Evolutionary conservation across 306 rosid species (phyloP), one percentile per base, ranked within the genome.

Genomic region (Ceratonia siliqua): DNA sequence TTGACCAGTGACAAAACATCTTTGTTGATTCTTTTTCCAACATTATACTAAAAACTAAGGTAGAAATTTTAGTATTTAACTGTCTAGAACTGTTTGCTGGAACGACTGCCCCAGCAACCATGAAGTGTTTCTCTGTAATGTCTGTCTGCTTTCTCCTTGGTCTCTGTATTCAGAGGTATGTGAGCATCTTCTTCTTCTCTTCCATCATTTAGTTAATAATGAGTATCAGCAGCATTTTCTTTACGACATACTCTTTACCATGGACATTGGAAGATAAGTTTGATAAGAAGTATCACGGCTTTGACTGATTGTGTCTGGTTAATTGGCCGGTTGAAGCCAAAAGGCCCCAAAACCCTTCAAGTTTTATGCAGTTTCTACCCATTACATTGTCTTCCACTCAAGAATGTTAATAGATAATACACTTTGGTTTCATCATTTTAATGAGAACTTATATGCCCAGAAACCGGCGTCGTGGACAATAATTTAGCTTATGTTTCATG

Each of bases 121-220:
- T 85, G 93, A 68, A 76, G 79, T 25, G 79, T 63, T 73, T 72
- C 82, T 38, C 12, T 9, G 69, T 70, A 58, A 25, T 72, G 65
- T 74, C 75, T 67, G 70, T 78, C 70, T 82, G 78, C 48, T 24
- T 79, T 82, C 78, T 83, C 63, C 70, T 85, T 63, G 74, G 25
- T 55, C 77, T 87, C 52, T 75, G 55, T 21, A 42, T 41, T 83
- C 85, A 28, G 30, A 85, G 92, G 96, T 87, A 66, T 61, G 65
- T 54, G 55, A 54, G 53, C 21, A 28, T 61, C 68, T 39, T 64
- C 81, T 59, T 45, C 59, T 57, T 35, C 72, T 43, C n/a, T 15
- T 68, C 0, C 54, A 49, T 49, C 66, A 33, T 69, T 42, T 41
- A 17, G 36, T 69, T 66, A 50, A 8, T 46, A 45, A 4, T 72